These are phyloP conservation scores for Prunus dulcis DNA, from an alignment of 306 rosid genomes.

Conservation along the genomic window DNA sequence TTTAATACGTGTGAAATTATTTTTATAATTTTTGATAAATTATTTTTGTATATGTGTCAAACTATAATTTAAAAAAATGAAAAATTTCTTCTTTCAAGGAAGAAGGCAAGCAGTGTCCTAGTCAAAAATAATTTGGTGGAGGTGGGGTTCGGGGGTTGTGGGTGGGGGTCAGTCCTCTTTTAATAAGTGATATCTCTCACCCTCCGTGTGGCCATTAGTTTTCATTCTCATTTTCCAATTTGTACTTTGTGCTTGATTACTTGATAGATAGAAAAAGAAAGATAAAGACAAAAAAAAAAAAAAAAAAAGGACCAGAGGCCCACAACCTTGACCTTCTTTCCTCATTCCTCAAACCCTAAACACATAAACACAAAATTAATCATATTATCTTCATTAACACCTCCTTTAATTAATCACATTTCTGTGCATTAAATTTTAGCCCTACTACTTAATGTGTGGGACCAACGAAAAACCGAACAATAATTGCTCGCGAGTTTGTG, in stretches of 20 bases:
- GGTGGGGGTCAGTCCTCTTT: slow-evolving; percentile 35
- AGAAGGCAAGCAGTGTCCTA: too few species aligned
- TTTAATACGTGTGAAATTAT: too few species aligned
- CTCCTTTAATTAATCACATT: too few species aligned
- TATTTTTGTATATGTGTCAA: accelerated
- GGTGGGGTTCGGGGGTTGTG: slow-evolving; percentile 27
- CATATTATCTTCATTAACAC: slow-evolving; percentile 43
- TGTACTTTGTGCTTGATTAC: slow-evolving; percentile 47
- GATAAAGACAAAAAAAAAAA: slow-evolving; percentile 18
- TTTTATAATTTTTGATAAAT: too few species aligned
- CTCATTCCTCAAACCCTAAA: neutral
- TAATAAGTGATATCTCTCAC: slow-evolving; percentile 21
- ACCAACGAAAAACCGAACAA: slow-evolving; percentile 28
- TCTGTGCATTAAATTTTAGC: too few species aligned
- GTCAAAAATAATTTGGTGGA: slow-evolving; percentile 30
- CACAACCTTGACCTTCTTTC: slow-evolving; percentile 7
- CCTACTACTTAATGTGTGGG: slow-evolving; percentile 18
- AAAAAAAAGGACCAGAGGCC: slow-evolving; percentile 23
- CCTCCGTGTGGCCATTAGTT: slow-evolving; percentile 62
- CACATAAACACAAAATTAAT: slow-evolving; percentile 35
- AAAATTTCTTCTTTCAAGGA: too few species aligned
- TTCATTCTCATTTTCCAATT: slow-evolving; percentile 55
- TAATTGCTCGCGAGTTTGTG: slow-evolving; percentile 62
- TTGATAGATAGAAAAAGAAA: slow-evolving; percentile 24
- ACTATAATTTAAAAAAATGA: too few species aligned